Conservation (phyloP, 306 rosid species). For the Cicer yamashitae region DNA sequence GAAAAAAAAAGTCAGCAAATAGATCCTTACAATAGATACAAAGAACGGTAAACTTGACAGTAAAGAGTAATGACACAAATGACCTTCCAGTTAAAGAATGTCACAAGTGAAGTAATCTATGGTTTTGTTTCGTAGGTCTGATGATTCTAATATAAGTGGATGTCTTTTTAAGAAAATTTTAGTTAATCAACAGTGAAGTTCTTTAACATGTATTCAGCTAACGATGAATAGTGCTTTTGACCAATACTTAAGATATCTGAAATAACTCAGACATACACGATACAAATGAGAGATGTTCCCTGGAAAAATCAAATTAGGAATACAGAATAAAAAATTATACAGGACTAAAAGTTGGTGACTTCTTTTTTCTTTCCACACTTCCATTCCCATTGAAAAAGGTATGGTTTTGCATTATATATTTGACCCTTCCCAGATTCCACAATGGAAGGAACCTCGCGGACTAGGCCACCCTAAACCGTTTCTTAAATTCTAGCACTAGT, state of each 20-base stretch:
- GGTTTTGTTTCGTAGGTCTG: constrained; percentile 19
- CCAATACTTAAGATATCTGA: not conserved
- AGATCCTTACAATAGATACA: not conserved
- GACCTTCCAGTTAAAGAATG: not conserved
- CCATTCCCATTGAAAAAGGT: not conserved
- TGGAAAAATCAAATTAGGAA: not conserved
- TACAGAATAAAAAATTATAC: not conserved
- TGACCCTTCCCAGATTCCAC: not conserved
- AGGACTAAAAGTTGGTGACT: not conserved
- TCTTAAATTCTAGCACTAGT: not conserved
- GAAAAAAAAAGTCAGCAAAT: not conserved
- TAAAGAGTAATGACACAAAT: not conserved
- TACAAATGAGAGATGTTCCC: not conserved
- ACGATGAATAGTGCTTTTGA: not conserved
- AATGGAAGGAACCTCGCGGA: not conserved
- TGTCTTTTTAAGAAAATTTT: constrained; percentile 1
- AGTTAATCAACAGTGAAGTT: constrained; percentile 8
- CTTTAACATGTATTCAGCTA: not conserved
- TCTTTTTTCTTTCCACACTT: constrained; percentile 21
- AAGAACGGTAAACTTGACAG: not conserved
- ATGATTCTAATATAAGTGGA: constrained; percentile 14
- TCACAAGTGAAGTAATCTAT: not conserved
- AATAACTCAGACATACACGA: not conserved
- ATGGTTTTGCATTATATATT: not conserved
- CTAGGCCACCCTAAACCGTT: constrained; percentile 8